Percentiles rank a stretch among this genome's conserved stretches.
These are phyloP conservation scores for Jackrogersella multiformis DNA, from an alignment of 495 filamentous ascomycete species.

Conservation along the genomic window DNA sequence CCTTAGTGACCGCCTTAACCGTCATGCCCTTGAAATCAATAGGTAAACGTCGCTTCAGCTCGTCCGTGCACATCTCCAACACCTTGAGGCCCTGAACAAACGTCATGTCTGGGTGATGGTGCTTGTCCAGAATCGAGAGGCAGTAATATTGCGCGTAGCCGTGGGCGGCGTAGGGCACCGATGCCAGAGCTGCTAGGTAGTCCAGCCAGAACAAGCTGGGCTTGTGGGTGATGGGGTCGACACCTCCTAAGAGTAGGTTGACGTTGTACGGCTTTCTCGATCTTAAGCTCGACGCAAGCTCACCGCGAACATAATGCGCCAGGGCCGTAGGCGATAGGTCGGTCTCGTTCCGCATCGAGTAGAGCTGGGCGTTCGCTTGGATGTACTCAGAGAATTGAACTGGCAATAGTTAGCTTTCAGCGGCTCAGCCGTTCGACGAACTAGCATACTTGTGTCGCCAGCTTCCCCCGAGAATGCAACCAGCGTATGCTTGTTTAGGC, in stretches of 20 bases:
- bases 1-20: constrained; percentile 93
- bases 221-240: constrained; percentile 86
- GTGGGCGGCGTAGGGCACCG: constrained; percentile 93
- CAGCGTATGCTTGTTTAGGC: constrained; percentile 88
- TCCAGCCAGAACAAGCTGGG: constrained; percentile 96
- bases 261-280: constrained; percentile 94
- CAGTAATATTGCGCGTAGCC: constrained; percentile 99
- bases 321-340: constrained; percentile 89
- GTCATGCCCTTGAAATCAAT: constrained; percentile 97
- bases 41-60: constrained; percentile 93
- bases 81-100: constrained; percentile 90
- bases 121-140: constrained; percentile 95
- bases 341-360: constrained; percentile 95
- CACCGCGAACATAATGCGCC: constrained; percentile 88
- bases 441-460: constrained; percentile 84
- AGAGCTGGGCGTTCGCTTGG: constrained; percentile 97
- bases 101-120: constrained; percentile 92
- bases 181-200: constrained; percentile 88
- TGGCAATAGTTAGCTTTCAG: constrained; percentile 55
- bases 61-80: constrained; percentile 91
- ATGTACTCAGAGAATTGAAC: constrained; percentile 99
- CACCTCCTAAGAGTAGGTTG: constrained; percentile 91
- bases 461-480: constrained; percentile 98
- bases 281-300: constrained; percentile 87
- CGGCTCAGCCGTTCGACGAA: background rate